A percentile compares a stretch with the other conserved stretches of the same genome.
These are phyloP conservation scores for Ophiocordyceps robertsii DNA, from an alignment of 2,329 filamentous ascomycete species.

Conservation along the genomic window DNA sequence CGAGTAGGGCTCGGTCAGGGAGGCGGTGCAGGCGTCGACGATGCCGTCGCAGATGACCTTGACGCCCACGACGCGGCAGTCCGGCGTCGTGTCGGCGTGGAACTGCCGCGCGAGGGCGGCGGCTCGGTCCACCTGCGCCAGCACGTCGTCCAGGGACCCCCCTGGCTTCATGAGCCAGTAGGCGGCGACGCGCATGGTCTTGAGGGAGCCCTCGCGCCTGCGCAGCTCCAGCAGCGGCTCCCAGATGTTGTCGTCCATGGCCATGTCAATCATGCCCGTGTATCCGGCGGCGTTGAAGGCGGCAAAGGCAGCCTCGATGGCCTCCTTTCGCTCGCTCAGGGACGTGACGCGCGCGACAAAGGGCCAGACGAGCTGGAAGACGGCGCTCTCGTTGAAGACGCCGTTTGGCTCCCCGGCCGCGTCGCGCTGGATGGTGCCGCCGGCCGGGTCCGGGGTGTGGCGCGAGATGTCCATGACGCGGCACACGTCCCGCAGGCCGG, in stretches of 20 bases:
- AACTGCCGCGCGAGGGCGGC: conserved; percentile 26
- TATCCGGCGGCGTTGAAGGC: conserved; percentile 39
- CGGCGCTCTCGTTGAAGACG: conserved; percentile 37
- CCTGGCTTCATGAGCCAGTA: conserved; percentile 44
- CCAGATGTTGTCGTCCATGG: conserved; percentile 46
- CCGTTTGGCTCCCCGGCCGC: conserved; percentile 32
- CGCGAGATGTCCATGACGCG: conserved; percentile 25
- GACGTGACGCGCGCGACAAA: conserved; percentile 33
- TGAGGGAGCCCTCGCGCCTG: conserved; percentile 14
- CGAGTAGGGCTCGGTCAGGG: conserved; percentile 43
- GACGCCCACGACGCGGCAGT: conserved; percentile 41
- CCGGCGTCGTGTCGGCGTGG: conserved; percentile 20
- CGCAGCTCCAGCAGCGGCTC: conserved; percentile 32
- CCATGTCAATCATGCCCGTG: conserved; percentile 45
- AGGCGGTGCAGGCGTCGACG: conserved; percentile 52
- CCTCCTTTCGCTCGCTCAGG: conserved; percentile 31
- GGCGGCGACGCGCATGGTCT: conserved; percentile 32
- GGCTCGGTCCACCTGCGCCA: conserved; percentile 34
- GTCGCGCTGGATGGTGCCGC: conserved; percentile 39
- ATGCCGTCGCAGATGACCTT: conserved; percentile 54
- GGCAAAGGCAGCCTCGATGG: conserved; percentile 32
- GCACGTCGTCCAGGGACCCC: conserved; percentile 22
- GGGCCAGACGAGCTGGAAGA: conserved; percentile 41
- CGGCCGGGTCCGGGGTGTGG: conserved; percentile 29
- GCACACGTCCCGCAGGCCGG: conserved; percentile 30